These are phyloP conservation scores for Microsporum ferrugineum DNA, from an alignment of 2,329 filamentous ascomycete genomes.

Conservation along the genomic window DNA sequence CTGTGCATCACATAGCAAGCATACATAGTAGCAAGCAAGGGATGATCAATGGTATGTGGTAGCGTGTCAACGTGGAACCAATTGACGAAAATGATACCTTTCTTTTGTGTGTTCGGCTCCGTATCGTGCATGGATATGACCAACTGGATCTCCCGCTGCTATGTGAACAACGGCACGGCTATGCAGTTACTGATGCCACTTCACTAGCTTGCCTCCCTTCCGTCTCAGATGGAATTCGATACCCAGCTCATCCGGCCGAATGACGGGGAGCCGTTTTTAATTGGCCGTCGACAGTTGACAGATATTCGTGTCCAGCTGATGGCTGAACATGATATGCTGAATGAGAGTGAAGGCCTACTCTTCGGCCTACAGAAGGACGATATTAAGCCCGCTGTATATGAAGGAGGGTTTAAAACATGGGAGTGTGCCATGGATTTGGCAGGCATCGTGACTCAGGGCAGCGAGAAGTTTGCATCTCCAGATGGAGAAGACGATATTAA, in stretches of 20 bases:
- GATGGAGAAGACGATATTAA: conserved; percentile 29
- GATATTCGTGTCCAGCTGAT: conserved; percentile 54
- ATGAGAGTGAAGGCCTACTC: conserved; percentile 35
- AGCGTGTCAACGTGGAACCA: too few relatives aligned
- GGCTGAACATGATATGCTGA: conserved; percentile 41
- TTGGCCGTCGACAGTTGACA: conserved; percentile 51
- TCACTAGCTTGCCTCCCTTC: conserved; percentile 43
- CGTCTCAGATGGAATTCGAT: conserved; percentile 50
- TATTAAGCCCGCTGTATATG: conserved; percentile 50
- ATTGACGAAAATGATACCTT: too few relatives aligned
- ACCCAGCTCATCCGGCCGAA: conserved; percentile 32
- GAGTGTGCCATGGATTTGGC: conserved; percentile 53
- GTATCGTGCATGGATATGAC: too few relatives aligned
- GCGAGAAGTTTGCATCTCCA: conserved; percentile 16
- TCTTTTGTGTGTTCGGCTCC: too few relatives aligned
- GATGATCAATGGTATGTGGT: too few relatives aligned
- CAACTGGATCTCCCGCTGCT: background rate
- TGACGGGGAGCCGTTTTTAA: conserved; percentile 14
- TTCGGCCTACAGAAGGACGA: conserved; percentile 45
- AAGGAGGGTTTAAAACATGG: conserved; percentile 60
- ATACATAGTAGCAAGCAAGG: too few relatives aligned
- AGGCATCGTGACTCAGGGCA: conserved; percentile 11
- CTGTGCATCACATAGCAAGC: too few relatives aligned
- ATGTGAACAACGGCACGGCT: background rate
- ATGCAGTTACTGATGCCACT: background rate